Base-by-base conservation (phyloP, 805 yeast species). In the Kazachstania martiniae region DNA sequence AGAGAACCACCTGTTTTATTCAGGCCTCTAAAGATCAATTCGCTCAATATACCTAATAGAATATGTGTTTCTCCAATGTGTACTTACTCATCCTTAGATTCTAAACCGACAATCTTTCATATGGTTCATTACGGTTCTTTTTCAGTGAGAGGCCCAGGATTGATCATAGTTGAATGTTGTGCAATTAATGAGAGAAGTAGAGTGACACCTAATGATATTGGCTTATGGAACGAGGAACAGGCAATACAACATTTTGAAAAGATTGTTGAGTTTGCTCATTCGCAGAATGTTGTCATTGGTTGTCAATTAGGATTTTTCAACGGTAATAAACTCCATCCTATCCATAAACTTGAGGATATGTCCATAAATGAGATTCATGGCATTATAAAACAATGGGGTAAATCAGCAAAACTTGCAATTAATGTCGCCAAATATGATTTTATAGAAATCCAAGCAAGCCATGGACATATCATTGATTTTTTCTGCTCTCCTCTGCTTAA, bases 391-490 rank as follows among this genome's bases (percentile, higher is more conserved):
- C 53, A 54, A 4, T 72, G 67, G 46, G 66, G 57, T 18, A 44
- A 38, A 2, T 70, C 74, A 18, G 73, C 77, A 1, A 56, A 61
- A 36, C 62, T 65, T 38, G 71, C 82, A 1, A 55, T 65, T 21
- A 63, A 59, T 10, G 52, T 57, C 22, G 66, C 74, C 6, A 74
- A 76, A 1, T 64, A 70, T 37, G 82, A 77, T 49, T 70, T 70
- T 30, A 62, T 77, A 29, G 83, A 75, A 46, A 58, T 77, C 31
- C 83, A 77, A 46, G 67, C 62, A 18, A 80, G 80, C 12, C 74
- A 75, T 49, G 83, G 84, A 2, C 74, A 70, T 44, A 51, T 77
- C 31, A 38, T 68, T 22, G 59, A 63, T 44, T 62, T 65, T 43
- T 74, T 77, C 42, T 43, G 70, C 33, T 63, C 70, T 21, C 53